Evolutionary conservation across 345 rosid genomes (phyloP), one percentile per base, ranked within the genome.

Genomic region (Eucalyptus pumila): DNA sequence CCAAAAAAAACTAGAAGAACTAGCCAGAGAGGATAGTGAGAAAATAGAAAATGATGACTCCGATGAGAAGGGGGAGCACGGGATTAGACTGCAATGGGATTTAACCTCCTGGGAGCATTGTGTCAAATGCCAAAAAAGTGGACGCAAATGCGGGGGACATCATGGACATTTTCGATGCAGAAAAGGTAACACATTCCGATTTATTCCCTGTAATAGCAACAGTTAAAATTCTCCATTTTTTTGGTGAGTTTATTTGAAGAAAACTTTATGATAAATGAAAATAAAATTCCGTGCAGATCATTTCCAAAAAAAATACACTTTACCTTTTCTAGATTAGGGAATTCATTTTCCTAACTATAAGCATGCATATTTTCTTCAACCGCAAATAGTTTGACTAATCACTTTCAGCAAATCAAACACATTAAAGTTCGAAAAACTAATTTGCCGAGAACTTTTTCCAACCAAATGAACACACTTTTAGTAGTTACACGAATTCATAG

Each of bases 1-100:
- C 56, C 56, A 0, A 17, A 7, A 3, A 52, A 17, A 52, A 17
- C 0, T 0, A 17, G 56, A 51, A 51, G 23, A 52, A 52, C 10
- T 52, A 52, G 10, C 23, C 6, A 2, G 21, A 8, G 11, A 9
- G 23, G 11, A n/a, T 3, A 16, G 58, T 3, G 42, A 9, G 42
- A 34, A 5, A 9, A 32, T 0, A 16, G 5, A 17, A 52, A 19
- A 52, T 19, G 0, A 8, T 69, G 80, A 34, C 10, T 13, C 10
- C 11, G 11, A 2, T 5, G 37, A 7, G 6, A 8, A 14, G 13
- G 3, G 5, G 80, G 6, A 4, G 80, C 4, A 16, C 42, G 42
- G 80, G 42, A 4, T 69, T 16, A 17, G 8, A 69, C 24, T 69
- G 2, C 0, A 16, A 17, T 69, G 80, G 80, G 21, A 69, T 69